Conservation (phyloP, 495 filamentous ascomycete species). For the Elaphomyces granulatus region DNA sequence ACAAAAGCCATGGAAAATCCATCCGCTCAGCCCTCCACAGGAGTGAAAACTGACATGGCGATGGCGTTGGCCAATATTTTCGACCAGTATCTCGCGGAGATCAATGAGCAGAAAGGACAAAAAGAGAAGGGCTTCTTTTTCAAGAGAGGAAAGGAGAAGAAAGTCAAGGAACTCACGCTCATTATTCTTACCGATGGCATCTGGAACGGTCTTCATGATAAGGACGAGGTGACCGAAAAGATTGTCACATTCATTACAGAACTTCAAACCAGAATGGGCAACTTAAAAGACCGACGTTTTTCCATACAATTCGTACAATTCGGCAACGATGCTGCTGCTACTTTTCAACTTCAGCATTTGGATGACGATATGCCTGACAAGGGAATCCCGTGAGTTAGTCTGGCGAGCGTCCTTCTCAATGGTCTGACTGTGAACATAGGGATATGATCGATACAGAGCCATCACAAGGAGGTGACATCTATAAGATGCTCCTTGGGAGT, state of each 20-base stretch:
- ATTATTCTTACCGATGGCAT: constrained; percentile 9
- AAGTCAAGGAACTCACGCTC: background rate
- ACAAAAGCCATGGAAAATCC: constrained; percentile 4
- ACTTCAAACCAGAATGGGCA: background rate
- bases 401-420: no score
- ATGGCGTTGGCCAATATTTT: constrained; percentile 5
- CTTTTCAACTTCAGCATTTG: no score
- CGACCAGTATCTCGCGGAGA: constrained; percentile 1
- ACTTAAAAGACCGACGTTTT: constrained; percentile 4
- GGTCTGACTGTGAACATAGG: no score
- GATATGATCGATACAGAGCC: no score
- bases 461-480: no score
- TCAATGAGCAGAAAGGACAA: background rate
- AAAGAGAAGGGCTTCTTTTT: no score
- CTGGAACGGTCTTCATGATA: constrained; percentile 4
- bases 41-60: constrained; percentile 4
- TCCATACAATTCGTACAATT: constrained; percentile 10
- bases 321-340: constrained; percentile 3
- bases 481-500: no score
- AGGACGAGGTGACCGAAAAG: constrained; percentile 4
- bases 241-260: constrained; percentile 3
- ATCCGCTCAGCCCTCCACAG: background rate
- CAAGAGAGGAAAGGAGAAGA: no score
- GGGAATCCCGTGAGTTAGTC: no score
- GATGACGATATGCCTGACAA: no score